Evolutionary conservation across 768 basidiomycete genomes (phyloP).

Genomic region (Leccinum sublutescens): DNA sequence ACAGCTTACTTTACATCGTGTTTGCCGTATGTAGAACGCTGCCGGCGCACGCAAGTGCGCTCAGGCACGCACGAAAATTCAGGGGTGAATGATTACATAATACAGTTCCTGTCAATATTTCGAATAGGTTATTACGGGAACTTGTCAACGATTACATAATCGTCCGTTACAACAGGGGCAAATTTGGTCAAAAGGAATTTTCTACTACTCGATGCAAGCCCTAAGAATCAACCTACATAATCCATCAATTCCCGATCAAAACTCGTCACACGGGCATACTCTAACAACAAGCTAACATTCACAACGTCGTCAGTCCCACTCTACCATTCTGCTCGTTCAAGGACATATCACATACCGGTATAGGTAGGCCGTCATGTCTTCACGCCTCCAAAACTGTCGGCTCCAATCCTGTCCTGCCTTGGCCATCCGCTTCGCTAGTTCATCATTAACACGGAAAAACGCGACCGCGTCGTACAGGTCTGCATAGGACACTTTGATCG

Average conservation of each 20-base stretch:
- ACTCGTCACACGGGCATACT: slow-evolving; percentile 54
- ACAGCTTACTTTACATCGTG: no score
- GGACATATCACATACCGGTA: slow-evolving; percentile 42
- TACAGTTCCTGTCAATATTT: no score
- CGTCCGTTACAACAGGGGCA: no score
- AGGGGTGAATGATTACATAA: no score
- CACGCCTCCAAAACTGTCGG: slow-evolving; percentile 52
- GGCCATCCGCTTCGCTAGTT: slow-evolving; percentile 56
- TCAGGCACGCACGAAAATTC: no score
- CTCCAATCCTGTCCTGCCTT: slow-evolving; percentile 57
- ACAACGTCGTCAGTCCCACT: not conserved
- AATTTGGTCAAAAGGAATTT: no score
- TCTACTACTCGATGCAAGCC: no score
- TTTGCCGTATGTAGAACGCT: no score
- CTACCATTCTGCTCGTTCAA: not conserved
- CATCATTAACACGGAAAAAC: slow-evolving; percentile 74
- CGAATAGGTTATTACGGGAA: no score
- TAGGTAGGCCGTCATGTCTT: slow-evolving; percentile 59
- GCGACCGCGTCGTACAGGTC: slow-evolving; percentile 69
- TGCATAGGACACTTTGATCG: slow-evolving; percentile 59
- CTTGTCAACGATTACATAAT: no score
- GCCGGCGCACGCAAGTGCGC: no score
- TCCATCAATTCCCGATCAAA: slow-evolving; percentile 44
- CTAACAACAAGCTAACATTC: slow-evolving; percentile 45
- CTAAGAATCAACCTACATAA: slow-evolving; percentile 18